Evolutionary conservation across 2,329 filamentous ascomycete species (phyloP).

Genomic region (Diplocarpon rosae): DNA sequence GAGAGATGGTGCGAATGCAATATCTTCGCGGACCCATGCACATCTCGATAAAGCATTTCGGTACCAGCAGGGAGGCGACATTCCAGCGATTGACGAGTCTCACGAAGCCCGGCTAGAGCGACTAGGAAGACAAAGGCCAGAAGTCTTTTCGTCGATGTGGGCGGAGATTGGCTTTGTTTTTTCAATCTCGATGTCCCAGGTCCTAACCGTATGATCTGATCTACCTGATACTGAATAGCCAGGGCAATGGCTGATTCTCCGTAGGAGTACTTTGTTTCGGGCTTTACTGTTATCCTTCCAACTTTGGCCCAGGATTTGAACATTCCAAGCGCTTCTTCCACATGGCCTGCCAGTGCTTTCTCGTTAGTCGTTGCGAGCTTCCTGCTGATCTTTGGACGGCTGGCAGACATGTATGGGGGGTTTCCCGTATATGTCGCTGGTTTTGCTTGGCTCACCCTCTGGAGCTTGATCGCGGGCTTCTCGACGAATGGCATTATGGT

Average conservation of each 20-base stretch:
- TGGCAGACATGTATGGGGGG: conserved; percentile 53
- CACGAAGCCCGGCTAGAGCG: conserved; percentile 35
- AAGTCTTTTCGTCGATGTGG: conserved; percentile 39
- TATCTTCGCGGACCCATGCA: conserved; percentile 3
- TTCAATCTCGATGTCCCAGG: conserved; percentile 46
- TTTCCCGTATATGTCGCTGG: conserved; percentile 49
- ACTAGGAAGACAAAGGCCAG: conserved; percentile 46
- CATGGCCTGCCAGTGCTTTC: conserved; percentile 53
- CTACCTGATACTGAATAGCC: neutral
- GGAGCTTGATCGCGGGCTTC: conserved; percentile 61
- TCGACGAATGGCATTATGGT: conserved; percentile 57
- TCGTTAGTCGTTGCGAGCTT: conserved; percentile 44
- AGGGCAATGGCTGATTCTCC: neutral
- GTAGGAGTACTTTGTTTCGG: conserved; percentile 57
- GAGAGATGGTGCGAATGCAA: conserved; percentile 4
- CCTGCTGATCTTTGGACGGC: conserved; percentile 51
- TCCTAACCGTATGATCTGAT: conserved; percentile 35
- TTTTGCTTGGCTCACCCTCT: conserved; percentile 53
- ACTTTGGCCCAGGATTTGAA: conserved; percentile 48
- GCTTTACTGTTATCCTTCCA: conserved; percentile 64
- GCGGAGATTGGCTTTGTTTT: conserved; percentile 49
- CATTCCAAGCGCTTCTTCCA: conserved; percentile 50
- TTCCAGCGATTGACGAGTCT: conserved; percentile 21
- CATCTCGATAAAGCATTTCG: conserved; percentile 8
- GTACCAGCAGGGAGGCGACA: neutral